phyloP scores from a whole-genome alignment of 1,284 basidiomycete genomes.

The Ganoderma sp. region DNA sequence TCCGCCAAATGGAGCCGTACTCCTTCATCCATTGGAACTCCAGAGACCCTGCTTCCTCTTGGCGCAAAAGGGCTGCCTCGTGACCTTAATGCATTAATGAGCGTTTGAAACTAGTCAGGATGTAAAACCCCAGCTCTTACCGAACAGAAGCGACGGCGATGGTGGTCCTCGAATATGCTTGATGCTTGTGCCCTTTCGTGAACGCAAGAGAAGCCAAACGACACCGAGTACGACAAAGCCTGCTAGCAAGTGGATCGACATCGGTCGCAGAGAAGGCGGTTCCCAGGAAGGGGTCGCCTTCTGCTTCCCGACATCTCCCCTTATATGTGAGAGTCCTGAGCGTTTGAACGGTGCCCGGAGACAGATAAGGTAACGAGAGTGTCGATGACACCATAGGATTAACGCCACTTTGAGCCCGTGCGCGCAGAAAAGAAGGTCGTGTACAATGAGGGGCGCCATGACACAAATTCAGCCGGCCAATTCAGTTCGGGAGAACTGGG shows the following conservation, averaged over 20 bases:
- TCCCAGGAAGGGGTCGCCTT: not conserved
- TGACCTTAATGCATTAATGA: slow-evolving; percentile 21
- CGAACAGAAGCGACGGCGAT: slow-evolving; percentile 3
- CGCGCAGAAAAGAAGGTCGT: not conserved
- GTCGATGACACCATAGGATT: not conserved
- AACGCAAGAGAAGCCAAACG: not conserved
- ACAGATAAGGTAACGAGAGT: not conserved
- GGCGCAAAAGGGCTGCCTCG: slow-evolving; percentile 26
- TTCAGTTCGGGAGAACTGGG: not conserved
- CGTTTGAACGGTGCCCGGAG: not conserved
- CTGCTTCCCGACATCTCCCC: not conserved
- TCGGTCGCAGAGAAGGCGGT: not conserved
- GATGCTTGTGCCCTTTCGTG: not conserved
- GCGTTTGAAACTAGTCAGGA: not conserved
- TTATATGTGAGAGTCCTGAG: not conserved
- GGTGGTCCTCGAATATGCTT: slow-evolving; percentile 12
- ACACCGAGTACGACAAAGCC: not conserved
- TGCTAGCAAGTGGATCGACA: not conserved
- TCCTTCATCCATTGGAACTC: slow-evolving; percentile 34
- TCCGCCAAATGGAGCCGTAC: slow-evolving; percentile 35
- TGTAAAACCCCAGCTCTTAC: not conserved
- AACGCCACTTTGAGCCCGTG: not conserved
- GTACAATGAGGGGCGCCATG: not conserved
- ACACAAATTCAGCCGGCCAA: not conserved
- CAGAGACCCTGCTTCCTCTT: slow-evolving; percentile 32